phyloP scores from a whole-genome alignment of 1,284 basidiomycete genomes.

The Clitocybe nebularis region DNA sequence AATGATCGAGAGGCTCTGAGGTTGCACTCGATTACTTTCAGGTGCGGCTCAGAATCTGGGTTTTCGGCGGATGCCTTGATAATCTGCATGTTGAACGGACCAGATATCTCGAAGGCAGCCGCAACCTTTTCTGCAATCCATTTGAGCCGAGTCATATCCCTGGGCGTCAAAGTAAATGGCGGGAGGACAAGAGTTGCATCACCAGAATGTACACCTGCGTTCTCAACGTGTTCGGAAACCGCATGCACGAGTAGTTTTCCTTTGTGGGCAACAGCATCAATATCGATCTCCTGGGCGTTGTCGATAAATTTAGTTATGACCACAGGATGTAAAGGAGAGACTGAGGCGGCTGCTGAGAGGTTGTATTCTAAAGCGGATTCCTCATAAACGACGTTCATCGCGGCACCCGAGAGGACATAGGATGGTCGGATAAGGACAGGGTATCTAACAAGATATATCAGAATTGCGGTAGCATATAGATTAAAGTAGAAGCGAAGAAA shows the following conservation, averaged over 20 bases:
- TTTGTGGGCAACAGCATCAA: slow-evolving; percentile 95
- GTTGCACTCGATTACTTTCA: slow-evolving; percentile 99
- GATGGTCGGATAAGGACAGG: slow-evolving; percentile 95
- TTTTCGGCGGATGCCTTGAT: slow-evolving; percentile 77
- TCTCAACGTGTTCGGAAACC: slow-evolving; percentile 98
- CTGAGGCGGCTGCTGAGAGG: slow-evolving; percentile 90
- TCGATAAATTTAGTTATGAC: slow-evolving; percentile 99
- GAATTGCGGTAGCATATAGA: slow-evolving; percentile 1
- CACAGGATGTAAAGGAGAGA: slow-evolving; percentile 96
- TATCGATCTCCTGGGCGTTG: slow-evolving; percentile 95
- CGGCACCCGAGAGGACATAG: slow-evolving; percentile 97
- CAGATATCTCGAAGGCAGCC: slow-evolving; percentile 91
- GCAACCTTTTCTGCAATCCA: slow-evolving; percentile 95
- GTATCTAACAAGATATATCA: slow-evolving; percentile 56
- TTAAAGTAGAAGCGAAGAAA: background rate
- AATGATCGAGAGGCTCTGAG: slow-evolving; percentile 96
- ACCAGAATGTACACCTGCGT: slow-evolving; percentile 98
- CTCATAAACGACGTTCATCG: slow-evolving; percentile 99
- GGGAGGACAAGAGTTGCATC: slow-evolving; percentile 98
- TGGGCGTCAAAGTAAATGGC: slow-evolving; percentile 79
- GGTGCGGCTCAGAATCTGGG: slow-evolving; percentile 55
- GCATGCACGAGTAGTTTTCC: slow-evolving; percentile 95
- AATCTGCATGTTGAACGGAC: slow-evolving; percentile 99
- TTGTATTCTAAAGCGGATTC: slow-evolving; percentile 88
- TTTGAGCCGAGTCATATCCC: slow-evolving; percentile 87